A percentile compares a stretch with the other conserved stretches of the same genome.
Evolutionary conservation across 768 basidiomycete species (phyloP).

Genomic region (Suillus cothurnatus): DNA sequence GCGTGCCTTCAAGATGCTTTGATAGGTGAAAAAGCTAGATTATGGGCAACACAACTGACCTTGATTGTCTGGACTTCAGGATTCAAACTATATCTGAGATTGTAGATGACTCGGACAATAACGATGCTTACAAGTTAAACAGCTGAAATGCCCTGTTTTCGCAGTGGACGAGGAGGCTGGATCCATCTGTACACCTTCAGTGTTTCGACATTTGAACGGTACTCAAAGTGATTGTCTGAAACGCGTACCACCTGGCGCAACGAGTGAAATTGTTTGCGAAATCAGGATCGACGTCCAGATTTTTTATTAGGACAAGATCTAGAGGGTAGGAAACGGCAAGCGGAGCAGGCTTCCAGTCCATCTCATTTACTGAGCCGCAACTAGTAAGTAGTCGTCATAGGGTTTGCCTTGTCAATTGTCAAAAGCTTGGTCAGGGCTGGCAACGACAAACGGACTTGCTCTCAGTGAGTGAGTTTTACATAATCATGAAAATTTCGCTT

Average conservation of each 20-base stretch:
- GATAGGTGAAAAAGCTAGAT: background rate
- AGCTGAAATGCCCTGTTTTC: slow-evolving; percentile 70
- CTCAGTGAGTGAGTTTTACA: background rate
- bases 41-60: background rate
- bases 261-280: slow-evolving; percentile 52
- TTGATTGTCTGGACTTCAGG: background rate
- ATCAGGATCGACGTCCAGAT: slow-evolving; percentile 25
- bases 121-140: slow-evolving; percentile 44
- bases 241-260: slow-evolving; percentile 54
- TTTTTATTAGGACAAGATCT: slow-evolving; percentile 4
- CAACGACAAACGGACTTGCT: too few relatives aligned
- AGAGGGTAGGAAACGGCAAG: slow-evolving; percentile 30
- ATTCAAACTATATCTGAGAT: background rate
- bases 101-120: background rate
- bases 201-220: background rate
- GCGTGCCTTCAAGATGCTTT: background rate
- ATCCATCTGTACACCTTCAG: slow-evolving; percentile 75
- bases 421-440: too few relatives aligned
- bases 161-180: slow-evolving; percentile 63
- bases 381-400: background rate
- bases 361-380: background rate
- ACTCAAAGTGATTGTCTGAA: background rate
- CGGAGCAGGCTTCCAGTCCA: slow-evolving; percentile 34
- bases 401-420: background rate
- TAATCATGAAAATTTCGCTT: background rate